A percentile compares a stretch with the other conserved stretches of the same genome.
Conservation (phyloP, 1,284 basidiomycete genomes). For the Exobasidium rhododendri region DNA sequence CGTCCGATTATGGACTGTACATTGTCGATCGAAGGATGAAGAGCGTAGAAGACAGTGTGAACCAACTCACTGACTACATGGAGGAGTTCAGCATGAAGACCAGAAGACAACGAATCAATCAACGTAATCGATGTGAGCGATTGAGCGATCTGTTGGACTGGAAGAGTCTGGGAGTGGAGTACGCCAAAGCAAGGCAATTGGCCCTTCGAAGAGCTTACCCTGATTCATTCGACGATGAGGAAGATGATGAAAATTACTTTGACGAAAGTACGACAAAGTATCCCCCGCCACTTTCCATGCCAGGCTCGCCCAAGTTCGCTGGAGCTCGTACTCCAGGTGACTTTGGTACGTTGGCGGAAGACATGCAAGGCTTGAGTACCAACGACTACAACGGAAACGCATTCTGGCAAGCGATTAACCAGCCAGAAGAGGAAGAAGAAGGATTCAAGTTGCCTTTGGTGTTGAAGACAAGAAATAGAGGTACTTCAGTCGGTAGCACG, state of each 20-base stretch:
- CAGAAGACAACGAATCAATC: conserved; percentile 94
- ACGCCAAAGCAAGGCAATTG: conserved; percentile 88
- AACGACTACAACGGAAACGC: conserved; percentile 44
- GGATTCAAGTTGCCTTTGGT: conserved; percentile 44
- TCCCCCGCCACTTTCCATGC: conserved; percentile 70
- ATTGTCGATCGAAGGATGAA: conserved; percentile 89
- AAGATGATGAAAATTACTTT: conserved; percentile 62
- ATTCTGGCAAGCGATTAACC: conserved; percentile 46
- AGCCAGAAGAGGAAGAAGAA: conserved; percentile 45
- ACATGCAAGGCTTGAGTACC: conserved; percentile 45
- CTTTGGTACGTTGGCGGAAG: conserved; percentile 46
- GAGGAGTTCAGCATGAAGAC: conserved; percentile 74
- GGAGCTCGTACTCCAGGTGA: conserved; percentile 46
- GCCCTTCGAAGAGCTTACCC: conserved; percentile 91
- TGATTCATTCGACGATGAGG: conserved; percentile 75
- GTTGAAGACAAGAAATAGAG: conserved; percentile 37
- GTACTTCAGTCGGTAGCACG: conserved; percentile 44
- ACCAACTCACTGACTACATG: conserved; percentile 59
- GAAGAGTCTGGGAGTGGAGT: conserved; percentile 97
- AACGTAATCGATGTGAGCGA: conserved; percentile 88
- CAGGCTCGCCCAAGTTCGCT: conserved; percentile 74
- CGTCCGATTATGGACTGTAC: conserved; percentile 65
- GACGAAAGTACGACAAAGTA: conserved; percentile 64
- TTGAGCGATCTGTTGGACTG: conserved; percentile 80
- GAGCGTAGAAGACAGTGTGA: conserved; percentile 86